Evolutionary conservation across 23 red algal genomes (phyloP), one percentile per base, ranked within the genome.

Genomic region (Agarophyton chilense): DNA sequence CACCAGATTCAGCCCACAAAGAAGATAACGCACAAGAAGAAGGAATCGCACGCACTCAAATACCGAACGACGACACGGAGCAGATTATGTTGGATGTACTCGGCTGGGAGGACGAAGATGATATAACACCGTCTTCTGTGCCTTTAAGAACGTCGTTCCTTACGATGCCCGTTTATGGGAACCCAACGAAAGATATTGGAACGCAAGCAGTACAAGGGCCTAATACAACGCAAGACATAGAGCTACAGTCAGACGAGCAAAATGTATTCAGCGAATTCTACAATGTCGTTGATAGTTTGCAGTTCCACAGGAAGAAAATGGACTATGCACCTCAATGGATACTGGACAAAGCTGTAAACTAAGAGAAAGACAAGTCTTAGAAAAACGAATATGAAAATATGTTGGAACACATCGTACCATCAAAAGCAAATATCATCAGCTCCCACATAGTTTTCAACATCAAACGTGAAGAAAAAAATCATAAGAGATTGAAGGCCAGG

Each of bases 391-490:
- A 76, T 34, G 1, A 57, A 14, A 65, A 77, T 47, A 33, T 87
- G 46, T 65, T 42, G 18, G 35, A 87, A 24, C n/a, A 74, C 8
- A 39, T 14, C 31, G 83, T 87, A 17, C 62, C 42, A 9, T 33
- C n/a, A 17, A 21, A 64, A 0, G 10, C 46, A 4, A 87, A 87
- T 34, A 21, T 73, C 9, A 87, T 87, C 64, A 38, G 35, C 18
- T 76, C 83, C 4, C 83, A 87, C 54, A 33, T 87, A 24, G 83
- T 87, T 0, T 87, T 38, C 40, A 87, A 87, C 60, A 45, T 87
- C 21, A 75, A 87, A 38, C 14, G 0, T 14, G 83, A 87, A 44
- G 83, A 72, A 31, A 53, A 87, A 49, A 65, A 64, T 10, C 38
- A 56, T 4, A 55, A 58, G 43, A 18, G 66, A 29, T 18, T 87